A percentile compares a stretch with the other conserved stretches of the same genome.
These are phyloP conservation scores for Mimosa bimucronata DNA, from an alignment of 306 rosid genomes.

Conservation along the genomic window DNA sequence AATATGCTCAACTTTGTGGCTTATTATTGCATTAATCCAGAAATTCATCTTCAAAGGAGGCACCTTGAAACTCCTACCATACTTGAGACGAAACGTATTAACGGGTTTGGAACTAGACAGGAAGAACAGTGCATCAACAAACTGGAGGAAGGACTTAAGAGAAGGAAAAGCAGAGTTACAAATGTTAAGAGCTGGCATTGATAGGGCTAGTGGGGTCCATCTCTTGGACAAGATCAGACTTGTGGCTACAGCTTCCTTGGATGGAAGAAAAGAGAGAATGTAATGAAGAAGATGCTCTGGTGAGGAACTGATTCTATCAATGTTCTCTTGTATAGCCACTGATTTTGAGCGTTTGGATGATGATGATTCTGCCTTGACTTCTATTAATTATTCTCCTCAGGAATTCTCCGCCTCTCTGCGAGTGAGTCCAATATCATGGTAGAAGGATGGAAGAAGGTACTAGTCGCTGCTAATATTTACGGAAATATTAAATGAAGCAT, in stretches of 20 bases:
- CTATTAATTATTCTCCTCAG: no score
- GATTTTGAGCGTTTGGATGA: no score
- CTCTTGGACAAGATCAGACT: no score
- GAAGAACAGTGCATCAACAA: neutral
- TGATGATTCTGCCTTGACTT: no score
- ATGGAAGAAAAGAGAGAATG: neutral
- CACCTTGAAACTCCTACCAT: neutral
- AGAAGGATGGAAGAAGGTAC: no score
- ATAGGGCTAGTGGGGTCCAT: conserved; percentile 34
- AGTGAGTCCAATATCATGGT: no score
- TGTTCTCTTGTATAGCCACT: no score
- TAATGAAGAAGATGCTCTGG: conserved; percentile 8
- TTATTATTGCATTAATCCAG: neutral
- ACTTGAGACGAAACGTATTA: neutral
- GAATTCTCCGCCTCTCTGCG: no score
- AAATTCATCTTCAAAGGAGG: neutral
- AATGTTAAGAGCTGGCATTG: neutral
- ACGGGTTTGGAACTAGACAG: neutral
- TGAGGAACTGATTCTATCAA: conserved; percentile 7
- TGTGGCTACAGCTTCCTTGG: conserved; percentile 4
- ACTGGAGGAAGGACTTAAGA: neutral
- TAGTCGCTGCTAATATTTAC: no score
- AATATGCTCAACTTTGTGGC: neutral
- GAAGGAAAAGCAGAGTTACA: neutral
- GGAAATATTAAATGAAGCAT: no score